Conservation (phyloP, 306 rosid genomes). For the Cucurbita pepo region DNA sequence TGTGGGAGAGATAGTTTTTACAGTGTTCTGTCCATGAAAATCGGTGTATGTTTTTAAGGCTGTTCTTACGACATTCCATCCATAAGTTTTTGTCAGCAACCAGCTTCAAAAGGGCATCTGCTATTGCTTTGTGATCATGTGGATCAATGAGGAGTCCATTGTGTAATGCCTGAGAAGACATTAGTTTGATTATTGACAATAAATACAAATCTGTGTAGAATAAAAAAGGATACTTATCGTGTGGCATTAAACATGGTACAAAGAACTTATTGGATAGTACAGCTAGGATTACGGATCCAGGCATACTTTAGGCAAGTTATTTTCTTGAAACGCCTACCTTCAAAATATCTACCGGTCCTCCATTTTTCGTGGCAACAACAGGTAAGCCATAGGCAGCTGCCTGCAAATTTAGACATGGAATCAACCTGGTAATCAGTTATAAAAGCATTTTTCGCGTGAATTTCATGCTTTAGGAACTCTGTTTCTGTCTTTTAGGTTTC, state of each 20-base stretch:
- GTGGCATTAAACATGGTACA: background rate
- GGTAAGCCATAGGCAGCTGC: slow-evolving; percentile 90
- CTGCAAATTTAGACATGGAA: slow-evolving; percentile 16
- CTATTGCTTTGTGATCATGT: slow-evolving; percentile 64
- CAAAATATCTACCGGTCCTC: slow-evolving; percentile 74
- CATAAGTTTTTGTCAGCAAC: slow-evolving; percentile 68
- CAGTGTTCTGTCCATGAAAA: slow-evolving; percentile 85
- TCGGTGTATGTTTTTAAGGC: slow-evolving; percentile 64
- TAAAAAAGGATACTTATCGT: background rate
- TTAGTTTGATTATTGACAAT: background rate
- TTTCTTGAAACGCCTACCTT: slow-evolving; percentile 28
- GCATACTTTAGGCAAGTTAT: background rate
- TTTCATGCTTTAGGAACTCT: background rate
- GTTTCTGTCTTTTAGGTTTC: background rate
- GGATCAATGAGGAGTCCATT: slow-evolving; percentile 72
- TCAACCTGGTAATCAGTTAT: background rate
- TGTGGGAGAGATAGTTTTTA: slow-evolving; percentile 61
- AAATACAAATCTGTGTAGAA: background rate
- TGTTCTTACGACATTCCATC: slow-evolving; percentile 63
- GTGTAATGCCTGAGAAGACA: slow-evolving; percentile 35
- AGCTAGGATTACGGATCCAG: background rate
- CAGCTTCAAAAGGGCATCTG: slow-evolving; percentile 65
- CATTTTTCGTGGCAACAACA: slow-evolving; percentile 68
- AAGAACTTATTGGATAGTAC: background rate
- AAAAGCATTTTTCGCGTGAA: background rate